phyloP scores from a whole-genome alignment of 306 rosid genomes.

The Dicorynia guianensis region DNA sequence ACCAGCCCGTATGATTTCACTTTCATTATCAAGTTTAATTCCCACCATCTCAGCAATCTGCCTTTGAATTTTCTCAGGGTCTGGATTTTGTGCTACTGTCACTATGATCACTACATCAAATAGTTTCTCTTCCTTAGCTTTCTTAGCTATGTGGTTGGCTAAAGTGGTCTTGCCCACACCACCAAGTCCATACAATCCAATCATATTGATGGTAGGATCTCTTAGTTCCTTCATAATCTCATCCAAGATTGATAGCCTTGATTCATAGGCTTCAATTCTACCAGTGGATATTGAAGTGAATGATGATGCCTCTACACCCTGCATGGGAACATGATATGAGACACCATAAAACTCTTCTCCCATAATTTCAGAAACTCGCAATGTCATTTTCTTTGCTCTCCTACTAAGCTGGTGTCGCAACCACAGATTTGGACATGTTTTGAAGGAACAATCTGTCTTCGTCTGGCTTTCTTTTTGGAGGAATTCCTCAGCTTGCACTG shows the following conservation, averaged over 20 bases:
- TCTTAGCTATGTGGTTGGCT: neutral
- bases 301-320: neutral
- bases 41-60: neutral
- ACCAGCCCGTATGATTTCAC: neutral
- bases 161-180: slow-evolving; percentile 27
- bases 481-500: neutral
- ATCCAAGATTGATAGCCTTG: neutral
- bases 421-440: neutral
- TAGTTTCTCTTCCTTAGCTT: neutral
- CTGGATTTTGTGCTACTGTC: neutral
- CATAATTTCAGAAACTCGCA: neutral
- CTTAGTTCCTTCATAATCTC: neutral
- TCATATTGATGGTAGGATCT: neutral
- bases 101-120: slow-evolving; percentile 28
- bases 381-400: neutral
- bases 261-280: no score
- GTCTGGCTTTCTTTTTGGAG: neutral
- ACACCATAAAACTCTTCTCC: neutral
- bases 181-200: neutral
- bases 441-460: neutral
- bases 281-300: neutral
- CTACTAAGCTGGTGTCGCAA: neutral
- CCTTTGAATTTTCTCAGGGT: slow-evolving; percentile 8
- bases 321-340: neutral
- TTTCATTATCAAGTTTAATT: neutral